Conservation (phyloP, 2,329 filamentous ascomycete genomes). For the Teratosphaeriaceae sp. region DNA sequence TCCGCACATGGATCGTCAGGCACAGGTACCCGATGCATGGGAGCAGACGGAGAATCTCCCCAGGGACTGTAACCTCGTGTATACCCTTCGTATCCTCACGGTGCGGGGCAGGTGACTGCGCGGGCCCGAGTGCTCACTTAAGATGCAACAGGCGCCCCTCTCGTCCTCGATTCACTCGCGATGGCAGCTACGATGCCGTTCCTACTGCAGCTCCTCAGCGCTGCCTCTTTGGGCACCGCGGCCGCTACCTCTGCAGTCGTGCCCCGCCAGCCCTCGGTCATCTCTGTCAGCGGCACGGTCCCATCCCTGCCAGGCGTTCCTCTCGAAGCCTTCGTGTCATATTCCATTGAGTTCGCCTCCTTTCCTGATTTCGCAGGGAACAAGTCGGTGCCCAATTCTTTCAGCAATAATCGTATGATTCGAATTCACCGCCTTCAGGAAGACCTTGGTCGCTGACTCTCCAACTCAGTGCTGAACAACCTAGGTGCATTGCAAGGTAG, state of each 20-base stretch:
- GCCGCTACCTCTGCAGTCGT: not conserved
- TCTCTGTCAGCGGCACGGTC: slow-evolving; percentile 26
- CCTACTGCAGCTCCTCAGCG: not conserved
- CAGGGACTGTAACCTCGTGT: slow-evolving; percentile 1
- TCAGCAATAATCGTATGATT: slow-evolving; percentile 55
- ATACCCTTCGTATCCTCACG: not conserved
- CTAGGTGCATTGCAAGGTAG: slow-evolving; percentile 41
- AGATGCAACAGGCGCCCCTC: no score
- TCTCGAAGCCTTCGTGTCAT: slow-evolving; percentile 44
- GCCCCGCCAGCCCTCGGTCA: not conserved
- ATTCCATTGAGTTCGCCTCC: slow-evolving; percentile 46
- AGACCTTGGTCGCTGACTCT: no score
- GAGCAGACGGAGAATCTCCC: slow-evolving; percentile 5
- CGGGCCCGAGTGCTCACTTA: not conserved
- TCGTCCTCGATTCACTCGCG: no score
- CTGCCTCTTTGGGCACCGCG: not conserved
- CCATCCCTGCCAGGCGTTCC: slow-evolving; percentile 24
- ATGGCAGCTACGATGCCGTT: not conserved
- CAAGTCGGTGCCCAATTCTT: slow-evolving; percentile 49
- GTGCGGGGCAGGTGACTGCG: slow-evolving; percentile 30
- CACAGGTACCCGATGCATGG: not conserved
- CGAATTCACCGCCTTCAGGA: no score
- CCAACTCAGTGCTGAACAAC: slow-evolving; percentile 51
- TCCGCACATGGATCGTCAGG: slow-evolving; percentile 7
- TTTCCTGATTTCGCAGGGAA: slow-evolving; percentile 53